Conservation (phyloP, 352 stramenopile genomes). For the Pythium folliculosum region DNA sequence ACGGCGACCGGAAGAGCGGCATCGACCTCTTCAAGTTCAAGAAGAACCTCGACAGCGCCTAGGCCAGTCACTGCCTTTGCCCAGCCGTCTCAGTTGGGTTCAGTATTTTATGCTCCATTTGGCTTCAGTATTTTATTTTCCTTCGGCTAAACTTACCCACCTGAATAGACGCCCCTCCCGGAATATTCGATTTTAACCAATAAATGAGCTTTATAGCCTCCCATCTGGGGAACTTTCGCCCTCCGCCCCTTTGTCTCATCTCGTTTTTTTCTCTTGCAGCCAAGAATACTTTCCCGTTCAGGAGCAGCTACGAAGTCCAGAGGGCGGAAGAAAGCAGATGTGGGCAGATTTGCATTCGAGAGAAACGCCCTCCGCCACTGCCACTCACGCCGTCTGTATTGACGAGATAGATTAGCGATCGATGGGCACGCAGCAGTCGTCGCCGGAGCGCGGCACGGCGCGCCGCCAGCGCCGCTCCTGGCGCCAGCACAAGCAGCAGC, state of each 20-base stretch:
- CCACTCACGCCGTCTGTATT: neutral
- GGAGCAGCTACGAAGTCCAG: neutral
- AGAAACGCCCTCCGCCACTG: slow-evolving; percentile 2
- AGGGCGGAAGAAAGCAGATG: neutral
- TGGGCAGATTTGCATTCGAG: neutral
- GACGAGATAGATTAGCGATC: neutral
- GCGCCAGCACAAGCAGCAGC: neutral
- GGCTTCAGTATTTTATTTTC: slow-evolving; percentile 11
- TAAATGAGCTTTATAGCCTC: neutral
- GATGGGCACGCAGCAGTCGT: slow-evolving; percentile 31
- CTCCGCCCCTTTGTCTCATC: neutral
- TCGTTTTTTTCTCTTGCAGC: slow-evolving; percentile 3
- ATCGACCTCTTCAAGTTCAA: slow-evolving; percentile 60
- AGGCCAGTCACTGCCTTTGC: neutral
- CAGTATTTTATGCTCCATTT: slow-evolving; percentile 5
- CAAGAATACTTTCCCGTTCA: neutral
- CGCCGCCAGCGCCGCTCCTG: slow-evolving; percentile 16
- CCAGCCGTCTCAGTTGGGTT: neutral
- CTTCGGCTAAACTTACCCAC: slow-evolving; percentile 9
- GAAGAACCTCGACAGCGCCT: slow-evolving; percentile 38
- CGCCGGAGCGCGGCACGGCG: neutral
- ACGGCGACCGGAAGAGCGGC: slow-evolving; percentile 26
- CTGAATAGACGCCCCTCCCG: slow-evolving; percentile 5
- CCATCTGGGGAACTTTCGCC: slow-evolving; percentile 9
- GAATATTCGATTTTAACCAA: slow-evolving; percentile 16